Evolutionary conservation across 352 stramenopile species (phyloP), one percentile per base, ranked within the genome.

Genomic region (Globisporangium parvum): DNA sequence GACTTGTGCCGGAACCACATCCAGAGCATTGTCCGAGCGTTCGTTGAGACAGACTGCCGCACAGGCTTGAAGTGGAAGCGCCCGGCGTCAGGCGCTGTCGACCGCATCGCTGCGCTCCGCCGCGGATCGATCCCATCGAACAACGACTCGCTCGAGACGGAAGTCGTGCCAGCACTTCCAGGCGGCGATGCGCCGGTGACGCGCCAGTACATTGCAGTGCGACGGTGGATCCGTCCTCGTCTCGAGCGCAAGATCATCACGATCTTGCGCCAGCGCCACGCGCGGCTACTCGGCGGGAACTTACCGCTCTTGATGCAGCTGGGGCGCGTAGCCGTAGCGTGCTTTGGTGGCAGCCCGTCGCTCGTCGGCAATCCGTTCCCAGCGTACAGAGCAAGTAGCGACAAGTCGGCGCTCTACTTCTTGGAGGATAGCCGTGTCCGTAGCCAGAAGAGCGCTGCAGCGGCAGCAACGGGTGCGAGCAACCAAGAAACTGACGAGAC

Each of bases 1-100:
- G 75, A 86, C 59, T 23, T 79, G 3, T 83, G 73, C 35, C 69
- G 73, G n/a, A 83, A 79, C 55, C 75, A 86, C 57, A 67, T 86
- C 46, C 72, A 81, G 51, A 80, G 63, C 17, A 69, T 83, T 55
- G 58, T 86, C 18, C 71, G 73, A 11, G 70, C 75, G 4, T 53
- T 81, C 11, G 55, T 86, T 12, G 68, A 74, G 31, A 86, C 75
- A 0, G 70, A 86, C 35, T 81, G 66, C 28, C 60, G 60, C 6
- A 78, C 75, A 1, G 75, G 73, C 0, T 46, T 58, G 26, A 59
- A 62, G 17, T 80, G 68, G 69, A 53, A 59, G 5, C 69, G 60
- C 0, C 55, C 53, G 12, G 51, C 60, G 0, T 51, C 65, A 26
- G 62, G 63, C 6, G 68, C 57, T 2, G 55, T 55, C 2, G 65